Base-by-base conservation (phyloP, 306 rosid species). In the Amphicarpaea edgeworthii region DNA sequence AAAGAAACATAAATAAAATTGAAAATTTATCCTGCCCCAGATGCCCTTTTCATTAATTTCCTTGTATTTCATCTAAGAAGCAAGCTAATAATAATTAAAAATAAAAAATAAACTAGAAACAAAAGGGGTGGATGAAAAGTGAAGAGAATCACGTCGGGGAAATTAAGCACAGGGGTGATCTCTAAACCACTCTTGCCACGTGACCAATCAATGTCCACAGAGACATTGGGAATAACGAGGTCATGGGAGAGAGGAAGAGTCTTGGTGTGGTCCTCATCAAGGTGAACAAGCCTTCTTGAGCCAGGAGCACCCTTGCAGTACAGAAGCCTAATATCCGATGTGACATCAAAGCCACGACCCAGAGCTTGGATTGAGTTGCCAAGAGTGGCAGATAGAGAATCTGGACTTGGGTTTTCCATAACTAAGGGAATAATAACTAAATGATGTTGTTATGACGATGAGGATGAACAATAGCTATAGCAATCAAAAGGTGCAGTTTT, bases 241-340 rank as follows among this genome's bases (percentile, higher is more conserved):
- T 3, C 20, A 6, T 32, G 41, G 30, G 41, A 47, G 49, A 84
- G 46, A 47, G 45, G 62, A 62, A 92, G 97, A 85, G 90, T 91
- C 79, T 58, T 77, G 50, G 26, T 76, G 3, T 24, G 81, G 28
- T 57, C 80, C 66, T 90, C 89, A 45, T 89, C 87, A 51, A 92
- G 85, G 28, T 70, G 82, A 65, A 90, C 85, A 12, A 90, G 90
- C 87, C 92, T 87, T 28, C 92, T 87, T 28, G 93, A 92, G 78
- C 97, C 97, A 72, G 96, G 86, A 12, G 93, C 81, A 55, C 97
- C 96, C 68, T 92, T 92, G 81, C 97, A 92, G 76, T 92, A 90
- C 1, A 92, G 90, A 80, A 92, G 93, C 55, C 97, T 78, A 62
- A 90, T 88, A 84, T 92, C 97, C 23, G 96, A 88, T 20, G 97